Evolutionary conservation across 495 filamentous ascomycete species (phyloP).

Genomic region (Penicillium lividum): DNA sequence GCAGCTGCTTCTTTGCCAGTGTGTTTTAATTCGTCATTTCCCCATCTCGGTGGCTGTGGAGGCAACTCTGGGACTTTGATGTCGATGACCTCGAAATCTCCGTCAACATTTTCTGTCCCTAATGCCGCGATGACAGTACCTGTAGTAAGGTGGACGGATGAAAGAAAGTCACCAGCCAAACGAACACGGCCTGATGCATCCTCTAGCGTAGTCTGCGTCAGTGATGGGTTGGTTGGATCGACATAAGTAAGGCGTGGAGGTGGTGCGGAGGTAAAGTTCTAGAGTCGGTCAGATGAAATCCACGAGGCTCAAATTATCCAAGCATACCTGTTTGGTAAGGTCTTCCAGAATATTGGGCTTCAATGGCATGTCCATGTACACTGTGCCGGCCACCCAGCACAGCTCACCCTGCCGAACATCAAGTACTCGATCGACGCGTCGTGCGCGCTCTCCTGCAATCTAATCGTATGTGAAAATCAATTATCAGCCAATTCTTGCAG

Average conservation of each 20-base stretch:
- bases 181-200: constrained; percentile 94
- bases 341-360: constrained; percentile 98
- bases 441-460: constrained; percentile 75
- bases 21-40: constrained; percentile 36
- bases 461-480: constrained; percentile 25
- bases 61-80: constrained; percentile 83
- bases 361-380: constrained; percentile 95
- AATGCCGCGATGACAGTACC: constrained; percentile 89
- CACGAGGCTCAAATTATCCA: not conserved
- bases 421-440: constrained; percentile 78
- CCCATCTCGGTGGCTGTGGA: constrained; percentile 78
- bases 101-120: constrained; percentile 88
- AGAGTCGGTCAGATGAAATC: constrained; percentile 1
- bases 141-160: constrained; percentile 73
- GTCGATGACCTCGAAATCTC: constrained; percentile 91
- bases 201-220: constrained; percentile 77
- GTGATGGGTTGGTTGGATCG: constrained; percentile 44
- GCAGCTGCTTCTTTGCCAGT: constrained; percentile 31
- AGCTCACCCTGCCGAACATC: constrained; percentile 95
- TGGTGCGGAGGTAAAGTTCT: constrained; percentile 88
- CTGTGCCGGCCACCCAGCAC: constrained; percentile 92
- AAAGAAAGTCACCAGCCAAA: constrained; percentile 67
- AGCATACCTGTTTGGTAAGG: constrained; percentile 79
- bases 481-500: not conserved
- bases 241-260: constrained; percentile 76